These are phyloP conservation scores for Ceratobasidium sp. DNA, from an alignment of 1,284 basidiomycete species.

Conservation along the genomic window DNA sequence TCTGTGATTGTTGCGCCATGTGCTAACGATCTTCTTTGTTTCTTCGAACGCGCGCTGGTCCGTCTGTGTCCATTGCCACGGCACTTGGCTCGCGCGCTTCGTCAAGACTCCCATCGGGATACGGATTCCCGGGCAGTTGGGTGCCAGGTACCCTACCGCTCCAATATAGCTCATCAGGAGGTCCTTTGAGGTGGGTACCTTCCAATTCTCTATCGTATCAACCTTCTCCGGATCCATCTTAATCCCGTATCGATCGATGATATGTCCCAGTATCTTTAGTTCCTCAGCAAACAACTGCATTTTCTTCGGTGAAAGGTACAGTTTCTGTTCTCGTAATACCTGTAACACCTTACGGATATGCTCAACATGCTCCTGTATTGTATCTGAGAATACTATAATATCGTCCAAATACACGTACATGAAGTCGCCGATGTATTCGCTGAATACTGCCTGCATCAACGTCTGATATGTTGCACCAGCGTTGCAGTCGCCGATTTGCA, in stretches of 20 bases:
- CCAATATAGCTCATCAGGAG: slow-evolving; percentile 63
- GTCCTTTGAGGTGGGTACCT: slow-evolving; percentile 56
- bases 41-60: slow-evolving; percentile 60
- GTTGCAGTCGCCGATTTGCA: slow-evolving; percentile 59
- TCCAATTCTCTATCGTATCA: slow-evolving; percentile 46
- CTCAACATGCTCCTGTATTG: slow-evolving; percentile 57
- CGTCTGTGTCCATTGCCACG: slow-evolving; percentile 54
- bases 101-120: slow-evolving; percentile 52
- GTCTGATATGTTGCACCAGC: slow-evolving; percentile 53
- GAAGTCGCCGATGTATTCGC: slow-evolving; percentile 52
- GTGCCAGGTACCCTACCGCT: slow-evolving; percentile 60
- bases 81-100: slow-evolving; percentile 52
- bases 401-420: slow-evolving; percentile 50
- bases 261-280: slow-evolving; percentile 57
- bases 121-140: slow-evolving; percentile 53
- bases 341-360: slow-evolving; percentile 57
- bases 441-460: slow-evolving; percentile 58
- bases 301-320: slow-evolving; percentile 56
- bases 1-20: slow-evolving; percentile 51
- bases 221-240: slow-evolving; percentile 48
- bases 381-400: slow-evolving; percentile 56
- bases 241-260: slow-evolving; percentile 57
- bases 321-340: slow-evolving; percentile 53
- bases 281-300: slow-evolving; percentile 54
- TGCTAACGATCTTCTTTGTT: slow-evolving; percentile 54